A percentile compares a stretch with the other conserved stretches of the same genome.
Evolutionary conservation across 164 flowering plant genomes (phyloP).

Genomic region (Amborella trichopoda): DNA sequence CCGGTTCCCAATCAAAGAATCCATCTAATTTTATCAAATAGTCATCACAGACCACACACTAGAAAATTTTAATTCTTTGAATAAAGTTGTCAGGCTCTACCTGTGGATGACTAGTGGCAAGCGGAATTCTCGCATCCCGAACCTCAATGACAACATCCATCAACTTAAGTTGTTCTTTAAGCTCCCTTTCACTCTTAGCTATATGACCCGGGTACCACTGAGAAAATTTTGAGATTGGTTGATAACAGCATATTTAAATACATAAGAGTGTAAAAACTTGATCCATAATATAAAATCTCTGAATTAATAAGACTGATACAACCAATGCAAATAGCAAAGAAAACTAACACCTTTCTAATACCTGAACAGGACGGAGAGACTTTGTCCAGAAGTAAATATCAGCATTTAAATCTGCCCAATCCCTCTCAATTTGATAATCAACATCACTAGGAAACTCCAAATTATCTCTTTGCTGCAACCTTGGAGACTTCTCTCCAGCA

Average conservation of each 20-base stretch:
- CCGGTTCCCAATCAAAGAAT: conserved; percentile 80
- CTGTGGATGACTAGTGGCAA: conserved; percentile 87
- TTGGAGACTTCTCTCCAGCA: conserved; percentile 39
- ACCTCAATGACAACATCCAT: conserved; percentile 99
- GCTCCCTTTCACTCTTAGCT: conserved; percentile 86
- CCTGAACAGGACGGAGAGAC: conserved; percentile 87
- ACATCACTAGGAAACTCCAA: conserved; percentile 5
- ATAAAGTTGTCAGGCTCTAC: conserved; percentile 15
- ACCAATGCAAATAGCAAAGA: background rate
- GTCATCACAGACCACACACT: background rate
- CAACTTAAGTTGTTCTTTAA: conserved; percentile 81
- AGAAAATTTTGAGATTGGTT: conserved; percentile 5
- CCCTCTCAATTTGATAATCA: conserved; percentile 23
- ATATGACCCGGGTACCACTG: conserved; percentile 99
- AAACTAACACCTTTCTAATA: conserved; percentile 19
- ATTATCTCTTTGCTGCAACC: conserved; percentile 18
- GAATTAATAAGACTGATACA: background rate
- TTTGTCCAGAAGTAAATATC: conserved; percentile 78
- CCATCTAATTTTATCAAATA: too few species aligned
- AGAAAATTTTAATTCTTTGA: background rate
- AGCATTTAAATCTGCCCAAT: conserved; percentile 59
- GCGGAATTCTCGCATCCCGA: conserved; percentile 91
- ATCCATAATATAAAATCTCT: background rate
- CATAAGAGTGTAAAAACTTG: background rate
- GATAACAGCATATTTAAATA: background rate